These are phyloP conservation scores for Ilyonectria mors-panacis DNA, from an alignment of 2,329 filamentous ascomycete genomes.

Conservation along the genomic window DNA sequence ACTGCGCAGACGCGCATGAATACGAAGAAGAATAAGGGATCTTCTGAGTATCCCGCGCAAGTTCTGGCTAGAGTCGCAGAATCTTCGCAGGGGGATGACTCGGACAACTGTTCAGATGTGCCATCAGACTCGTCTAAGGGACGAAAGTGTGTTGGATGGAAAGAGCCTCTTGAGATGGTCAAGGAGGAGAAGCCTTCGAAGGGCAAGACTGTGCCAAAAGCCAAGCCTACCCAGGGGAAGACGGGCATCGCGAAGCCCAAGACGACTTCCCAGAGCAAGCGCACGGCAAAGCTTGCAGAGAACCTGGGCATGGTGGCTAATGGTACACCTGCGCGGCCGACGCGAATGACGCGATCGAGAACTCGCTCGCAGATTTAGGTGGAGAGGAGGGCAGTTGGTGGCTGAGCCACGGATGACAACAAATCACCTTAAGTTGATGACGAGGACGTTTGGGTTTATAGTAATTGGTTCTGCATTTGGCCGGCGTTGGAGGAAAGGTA, in stretches of 20 bases:
- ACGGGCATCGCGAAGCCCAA: slow-evolving; percentile 52
- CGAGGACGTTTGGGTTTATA: background rate
- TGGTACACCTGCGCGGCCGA: slow-evolving; percentile 53
- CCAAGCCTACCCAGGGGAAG: slow-evolving; percentile 43
- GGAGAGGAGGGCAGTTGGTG: background rate
- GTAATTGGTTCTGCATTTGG: background rate
- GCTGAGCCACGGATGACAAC: background rate
- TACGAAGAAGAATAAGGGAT: slow-evolving; percentile 54
- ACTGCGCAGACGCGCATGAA: slow-evolving; percentile 53
- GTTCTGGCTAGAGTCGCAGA: slow-evolving; percentile 51
- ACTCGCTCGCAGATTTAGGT: slow-evolving; percentile 44
- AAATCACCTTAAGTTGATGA: background rate
- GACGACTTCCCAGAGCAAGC: slow-evolving; percentile 44
- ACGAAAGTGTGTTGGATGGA: slow-evolving; percentile 54
- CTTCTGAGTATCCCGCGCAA: slow-evolving; percentile 54
- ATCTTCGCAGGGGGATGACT: slow-evolving; percentile 39
- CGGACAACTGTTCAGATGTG: slow-evolving; percentile 34
- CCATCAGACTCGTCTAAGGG: slow-evolving; percentile 29
- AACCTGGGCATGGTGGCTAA: slow-evolving; percentile 53
- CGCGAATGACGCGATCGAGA: slow-evolving; percentile 50
- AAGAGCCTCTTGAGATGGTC: slow-evolving; percentile 50
- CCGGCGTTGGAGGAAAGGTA: slow-evolving; percentile 5
- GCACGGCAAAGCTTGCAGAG: slow-evolving; percentile 49
- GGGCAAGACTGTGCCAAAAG: slow-evolving; percentile 41
- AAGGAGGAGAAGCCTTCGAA: slow-evolving; percentile 48